Evolutionary conservation across 768 basidiomycete genomes (phyloP).

Genomic region (Inosperma sp.): DNA sequence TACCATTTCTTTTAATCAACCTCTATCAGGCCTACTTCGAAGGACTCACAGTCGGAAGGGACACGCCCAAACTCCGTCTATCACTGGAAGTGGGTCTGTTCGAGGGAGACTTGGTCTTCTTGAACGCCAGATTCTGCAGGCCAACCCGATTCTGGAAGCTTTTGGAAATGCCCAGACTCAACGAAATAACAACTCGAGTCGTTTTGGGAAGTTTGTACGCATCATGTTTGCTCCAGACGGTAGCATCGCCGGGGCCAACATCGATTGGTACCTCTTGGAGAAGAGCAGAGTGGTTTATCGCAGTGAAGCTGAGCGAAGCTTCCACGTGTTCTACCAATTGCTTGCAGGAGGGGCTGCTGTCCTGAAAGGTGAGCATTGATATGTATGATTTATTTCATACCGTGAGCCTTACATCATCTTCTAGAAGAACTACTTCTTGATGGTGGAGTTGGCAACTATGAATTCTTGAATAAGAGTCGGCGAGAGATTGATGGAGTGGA

Average conservation of each 20-base stretch:
- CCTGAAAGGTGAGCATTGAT: conserved; percentile 56
- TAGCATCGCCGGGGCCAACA: conserved; percentile 94
- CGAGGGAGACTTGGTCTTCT: conserved; percentile 78
- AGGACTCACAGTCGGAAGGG: conserved; percentile 53
- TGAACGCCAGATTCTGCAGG: conserved; percentile 94
- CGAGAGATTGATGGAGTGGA: conserved; percentile 94
- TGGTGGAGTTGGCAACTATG: conserved; percentile 74
- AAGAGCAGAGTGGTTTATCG: conserved; percentile 92
- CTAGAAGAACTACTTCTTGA: conserved; percentile 71
- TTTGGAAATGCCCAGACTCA: conserved; percentile 99
- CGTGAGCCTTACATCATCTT: conserved; percentile 6
- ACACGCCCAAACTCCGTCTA: conserved; percentile 41
- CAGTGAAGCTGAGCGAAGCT: conserved; percentile 84
- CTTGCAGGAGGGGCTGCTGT: conserved; percentile 62
- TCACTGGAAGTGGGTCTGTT: conserved; percentile 39
- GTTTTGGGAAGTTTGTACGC: conserved; percentile 96
- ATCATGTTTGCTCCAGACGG: conserved; percentile 92
- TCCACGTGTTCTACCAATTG: conserved; percentile 97
- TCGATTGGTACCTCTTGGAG: conserved; percentile 98
- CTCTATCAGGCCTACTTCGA: conserved; percentile 65
- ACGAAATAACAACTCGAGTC: conserved; percentile 97
- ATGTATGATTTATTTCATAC: not conserved
- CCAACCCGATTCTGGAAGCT: conserved; percentile 95
- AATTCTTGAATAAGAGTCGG: conserved; percentile 86
- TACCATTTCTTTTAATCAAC: conserved; percentile 52